Evolutionary conservation across 2,329 filamentous ascomycete genomes (phyloP).

Genomic region (Chlorencoelia australis): DNA sequence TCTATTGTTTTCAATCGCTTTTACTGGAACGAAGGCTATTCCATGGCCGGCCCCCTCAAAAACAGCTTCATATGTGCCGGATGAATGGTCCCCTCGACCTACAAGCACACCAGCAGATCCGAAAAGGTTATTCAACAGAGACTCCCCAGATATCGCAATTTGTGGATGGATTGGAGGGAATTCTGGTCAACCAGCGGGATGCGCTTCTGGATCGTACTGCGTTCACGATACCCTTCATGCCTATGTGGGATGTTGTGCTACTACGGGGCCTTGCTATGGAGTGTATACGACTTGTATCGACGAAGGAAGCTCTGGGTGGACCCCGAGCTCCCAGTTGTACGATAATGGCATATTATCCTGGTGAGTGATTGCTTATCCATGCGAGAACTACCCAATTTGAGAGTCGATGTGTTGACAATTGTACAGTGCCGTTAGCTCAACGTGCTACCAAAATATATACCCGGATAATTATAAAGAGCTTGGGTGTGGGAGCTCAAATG

Average conservation of each 20-base stretch:
- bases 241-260: conserved; percentile 23
- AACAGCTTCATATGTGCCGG: conserved; percentile 18
- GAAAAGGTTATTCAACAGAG: conserved; percentile 19
- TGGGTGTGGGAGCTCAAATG: conserved; percentile 19
- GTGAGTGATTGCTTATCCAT: conserved; percentile 18
- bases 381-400: neutral
- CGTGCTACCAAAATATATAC: conserved; percentile 23
- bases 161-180: conserved; percentile 25
- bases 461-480: conserved; percentile 22
- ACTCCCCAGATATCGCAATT: conserved; percentile 16
- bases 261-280: conserved; percentile 20
- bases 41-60: conserved; percentile 18
- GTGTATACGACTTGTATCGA: conserved; percentile 25
- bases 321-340: conserved; percentile 10
- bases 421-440: conserved; percentile 12
- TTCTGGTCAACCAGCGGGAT: conserved; percentile 14
- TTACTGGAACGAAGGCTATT: conserved; percentile 15
- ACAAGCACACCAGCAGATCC: conserved; percentile 16
- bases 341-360: conserved; percentile 24
- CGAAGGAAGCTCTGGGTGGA: conserved; percentile 18
- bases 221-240: conserved; percentile 21
- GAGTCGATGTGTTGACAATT: conserved; percentile 10
- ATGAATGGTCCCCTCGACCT: conserved; percentile 22
- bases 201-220: conserved; percentile 22
- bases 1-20: conserved; percentile 16